Base-by-base conservation (phyloP, 2,329 filamentous ascomycete species). In the Colletotrichum siamense region DNA sequence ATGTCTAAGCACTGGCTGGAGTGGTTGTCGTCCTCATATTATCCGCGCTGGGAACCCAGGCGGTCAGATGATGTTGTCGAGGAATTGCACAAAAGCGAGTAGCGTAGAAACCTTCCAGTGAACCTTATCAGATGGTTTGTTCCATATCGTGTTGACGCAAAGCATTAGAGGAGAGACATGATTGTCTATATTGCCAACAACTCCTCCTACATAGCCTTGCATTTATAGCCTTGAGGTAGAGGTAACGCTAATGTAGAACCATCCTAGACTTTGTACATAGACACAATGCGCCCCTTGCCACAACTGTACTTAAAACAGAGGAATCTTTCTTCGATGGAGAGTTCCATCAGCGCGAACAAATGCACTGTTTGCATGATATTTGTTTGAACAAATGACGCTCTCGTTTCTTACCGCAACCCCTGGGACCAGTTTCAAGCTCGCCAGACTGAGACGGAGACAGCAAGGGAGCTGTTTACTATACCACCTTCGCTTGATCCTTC, bases 321-420 rank as follows among this genome's bases (percentile, higher is more conserved):
- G n/a, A 22, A 49, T 1, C 9, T 49, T 49, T 22, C 3, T 49
- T 22, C 3, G 6, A n/a, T 13, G n/a, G 0, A 49, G n/a, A 49
- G 18, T 12, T 13, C 18, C 2, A 13, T 22, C n/a, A 1, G 44
- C 44, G n/a, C 44, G 15, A 2, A 22, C 44, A 49, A 49, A 49
- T 49, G 44, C 6, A 1, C 10, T 22, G 3, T 0, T 49, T 22
- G 5, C 8, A 1, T 8, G 7, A 1, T 9, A 2, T 3, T 9
- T 44, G 18, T 1, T 44, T 44, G 0, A 44, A 44, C 18, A 44
- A 3, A 44, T 44, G 18, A 3, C 39, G 39, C 18, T 44, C 1
- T 39, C 8, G 5, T 39, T 39, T 39, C 39, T n/a, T 5, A 10
- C 3, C 8, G 39, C 39, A 36, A 15, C 12, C 12, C 32, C 12